Evolutionary conservation across 2,329 filamentous ascomycete species (phyloP).

Genomic region (Fusarium sp.): DNA sequence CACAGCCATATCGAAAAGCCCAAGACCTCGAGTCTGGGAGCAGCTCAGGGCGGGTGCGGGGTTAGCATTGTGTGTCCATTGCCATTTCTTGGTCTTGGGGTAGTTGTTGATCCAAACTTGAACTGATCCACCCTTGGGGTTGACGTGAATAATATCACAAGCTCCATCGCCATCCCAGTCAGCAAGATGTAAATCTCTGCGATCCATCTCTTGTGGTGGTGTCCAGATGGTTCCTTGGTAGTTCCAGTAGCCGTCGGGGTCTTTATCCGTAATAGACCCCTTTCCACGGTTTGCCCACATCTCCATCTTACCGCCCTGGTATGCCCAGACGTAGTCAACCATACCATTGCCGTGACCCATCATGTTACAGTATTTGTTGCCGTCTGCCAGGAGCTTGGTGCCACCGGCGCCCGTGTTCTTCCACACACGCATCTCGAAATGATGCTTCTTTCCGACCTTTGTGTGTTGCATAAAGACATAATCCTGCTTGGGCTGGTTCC

Average conservation of each 20-base stretch:
- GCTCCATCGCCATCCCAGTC: conserved; percentile 57
- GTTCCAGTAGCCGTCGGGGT: not conserved
- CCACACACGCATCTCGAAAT: not conserved
- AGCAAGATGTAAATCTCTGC: conserved; percentile 51
- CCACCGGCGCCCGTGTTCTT: conserved; percentile 9
- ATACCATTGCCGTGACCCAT: conserved; percentile 16
- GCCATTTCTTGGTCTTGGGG: too few relatives aligned
- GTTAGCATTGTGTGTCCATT: too few relatives aligned
- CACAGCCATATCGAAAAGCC: too few relatives aligned
- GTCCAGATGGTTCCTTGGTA: conserved; percentile 3
- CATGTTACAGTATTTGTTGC: conserved; percentile 31
- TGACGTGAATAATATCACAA: conserved; percentile 45
- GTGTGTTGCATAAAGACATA: not conserved
- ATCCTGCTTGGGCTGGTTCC: not conserved
- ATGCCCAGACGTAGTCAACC: conserved; percentile 17
- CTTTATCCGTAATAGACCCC: not conserved
- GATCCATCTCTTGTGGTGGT: conserved; percentile 27
- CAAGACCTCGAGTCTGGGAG: too few relatives aligned
- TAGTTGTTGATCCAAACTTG: too few relatives aligned
- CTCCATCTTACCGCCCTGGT: not conserved
- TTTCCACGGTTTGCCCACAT: not conserved
- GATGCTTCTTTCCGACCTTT: not conserved
- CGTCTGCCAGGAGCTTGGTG: conserved; percentile 2
- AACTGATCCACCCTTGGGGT: too few relatives aligned
- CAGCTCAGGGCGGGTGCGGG: too few relatives aligned